Percentiles rank a stretch among this genome's conserved stretches.
phyloP scores from a whole-genome alignment of 164 flowering plant genomes.

The Malania oleifera region DNA sequence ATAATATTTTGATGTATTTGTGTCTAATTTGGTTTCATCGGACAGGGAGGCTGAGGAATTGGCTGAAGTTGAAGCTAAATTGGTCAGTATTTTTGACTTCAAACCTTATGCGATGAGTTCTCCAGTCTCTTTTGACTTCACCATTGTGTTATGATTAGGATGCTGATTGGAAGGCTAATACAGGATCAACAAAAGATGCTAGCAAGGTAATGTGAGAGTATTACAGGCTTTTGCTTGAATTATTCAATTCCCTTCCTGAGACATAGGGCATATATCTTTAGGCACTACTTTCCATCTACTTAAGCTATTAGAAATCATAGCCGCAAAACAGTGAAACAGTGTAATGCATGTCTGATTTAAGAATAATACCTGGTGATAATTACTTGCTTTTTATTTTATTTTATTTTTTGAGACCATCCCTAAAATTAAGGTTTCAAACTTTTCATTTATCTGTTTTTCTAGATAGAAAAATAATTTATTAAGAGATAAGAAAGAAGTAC shows the following conservation, averaged over 20 bases:
- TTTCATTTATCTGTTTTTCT: no score
- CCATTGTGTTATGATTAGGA: constrained; percentile 36
- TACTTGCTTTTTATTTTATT: no score
- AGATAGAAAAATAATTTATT: no score
- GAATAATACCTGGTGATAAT: no score
- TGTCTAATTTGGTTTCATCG: constrained; percentile 11
- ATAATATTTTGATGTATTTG: constrained; percentile 1
- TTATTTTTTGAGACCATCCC: no score
- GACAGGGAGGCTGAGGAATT: constrained; percentile 78
- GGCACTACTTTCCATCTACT: neutral
- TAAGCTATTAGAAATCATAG: neutral
- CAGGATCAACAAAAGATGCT: constrained; percentile 33
- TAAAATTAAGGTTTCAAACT: no score
- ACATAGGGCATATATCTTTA: neutral
- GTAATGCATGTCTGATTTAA: no score
- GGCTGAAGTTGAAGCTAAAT: constrained; percentile 89
- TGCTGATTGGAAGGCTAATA: constrained; percentile 54
- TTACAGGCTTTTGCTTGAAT: neutral
- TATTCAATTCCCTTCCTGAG: no score
- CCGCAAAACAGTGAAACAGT: no score
- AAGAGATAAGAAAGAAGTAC: no score
- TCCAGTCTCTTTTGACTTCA: constrained; percentile 4
- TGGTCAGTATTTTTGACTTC: constrained; percentile 47
- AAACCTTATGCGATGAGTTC: neutral
- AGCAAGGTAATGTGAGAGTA: constrained; percentile 47